Evolutionary conservation across 345 rosid genomes (phyloP), one percentile per base, ranked within the genome.

Genomic region (Rhizophora mangle): DNA sequence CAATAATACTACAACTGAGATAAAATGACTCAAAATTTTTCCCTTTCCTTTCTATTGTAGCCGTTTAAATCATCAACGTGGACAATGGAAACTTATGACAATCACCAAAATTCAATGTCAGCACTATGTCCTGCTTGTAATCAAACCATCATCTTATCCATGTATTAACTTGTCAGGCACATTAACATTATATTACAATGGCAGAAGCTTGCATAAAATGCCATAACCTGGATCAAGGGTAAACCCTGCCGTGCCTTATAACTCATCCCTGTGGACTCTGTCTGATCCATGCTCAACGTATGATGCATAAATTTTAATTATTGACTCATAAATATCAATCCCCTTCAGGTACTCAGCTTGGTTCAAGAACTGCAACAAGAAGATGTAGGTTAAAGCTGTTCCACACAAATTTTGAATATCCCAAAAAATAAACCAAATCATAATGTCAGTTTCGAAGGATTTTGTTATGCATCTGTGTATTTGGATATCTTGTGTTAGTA

Each of bases 331-430:
- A 16, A 92, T 76, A 39, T 83, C 84, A 59, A 92, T 85, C 63
- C 98, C 99, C 85, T 83, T 89, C 83, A 92, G 76, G 80, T 92
- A 92, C 80, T 92, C 96, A 6, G 70, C 85, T 78, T 86, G 84
- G 86, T 84, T 80, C 64, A 92, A 80, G 77, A 86, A 95, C 98
- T 92, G 91, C 80, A 72, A 71, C 68, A 80, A 64, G 60, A 37
- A 10, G 69, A 62, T 2, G 1, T 20, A 19, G 61, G 22, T 52
- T 19, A 71, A 21, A 62, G 27, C 26, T 56, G 10, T 26, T 6
- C 39, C 32, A 27, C 37, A 64, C 21, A 47, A 21, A 27, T 19
- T 37, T 4, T 47, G 37, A 43, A 19, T 36, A 47, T 2, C 34
- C 6, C 31, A 29, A 1, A 20, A n/a, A 11, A 34, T 19, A 9